These are phyloP conservation scores for Yarrowia sp. DNA, from an alignment of 805 yeast species.

Conservation along the genomic window DNA sequence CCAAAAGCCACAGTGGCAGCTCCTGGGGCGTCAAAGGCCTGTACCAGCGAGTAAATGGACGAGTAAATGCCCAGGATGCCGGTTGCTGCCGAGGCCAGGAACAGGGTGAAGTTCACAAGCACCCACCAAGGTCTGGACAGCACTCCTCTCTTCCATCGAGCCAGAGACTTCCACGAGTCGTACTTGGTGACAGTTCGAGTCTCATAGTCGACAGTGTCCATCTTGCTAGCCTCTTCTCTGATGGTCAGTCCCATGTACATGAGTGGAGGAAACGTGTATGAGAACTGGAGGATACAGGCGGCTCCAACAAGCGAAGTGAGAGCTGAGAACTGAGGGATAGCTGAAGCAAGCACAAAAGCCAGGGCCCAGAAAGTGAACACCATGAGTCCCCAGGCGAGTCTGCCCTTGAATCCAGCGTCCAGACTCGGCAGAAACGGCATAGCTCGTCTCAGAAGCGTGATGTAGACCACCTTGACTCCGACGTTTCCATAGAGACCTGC, in stretches of 20 bases:
- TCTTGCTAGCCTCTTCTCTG: neutral
- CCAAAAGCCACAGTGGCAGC: conserved; percentile 6
- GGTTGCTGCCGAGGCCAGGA: neutral
- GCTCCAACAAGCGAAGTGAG: conserved; percentile 10
- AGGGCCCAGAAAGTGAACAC: conserved; percentile 3
- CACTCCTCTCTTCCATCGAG: conserved; percentile 3
- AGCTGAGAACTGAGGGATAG: conserved; percentile 1
- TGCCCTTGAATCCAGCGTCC: neutral
- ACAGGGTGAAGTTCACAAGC: neutral
- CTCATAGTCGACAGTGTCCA: neutral
- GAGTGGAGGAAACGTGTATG: conserved; percentile 9
- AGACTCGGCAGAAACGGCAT: neutral
- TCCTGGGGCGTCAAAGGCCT: conserved; percentile 8
- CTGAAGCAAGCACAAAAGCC: neutral
- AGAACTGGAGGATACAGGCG: conserved; percentile 11
- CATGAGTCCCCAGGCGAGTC: conserved; percentile 7
- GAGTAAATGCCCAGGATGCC: neutral
- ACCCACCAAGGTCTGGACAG: conserved; percentile 5
- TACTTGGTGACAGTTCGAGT: neutral
- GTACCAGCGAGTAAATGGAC: conserved; percentile 5
- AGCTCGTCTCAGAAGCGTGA: neutral
- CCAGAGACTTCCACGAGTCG: conserved; percentile 6
- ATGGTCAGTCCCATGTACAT: conserved; percentile 14
- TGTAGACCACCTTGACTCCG: conserved; percentile 8
- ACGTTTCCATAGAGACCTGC: conserved; percentile 10